phyloP scores from a whole-genome alignment of 805 yeast species.

The Candida mattraensis region DNA sequence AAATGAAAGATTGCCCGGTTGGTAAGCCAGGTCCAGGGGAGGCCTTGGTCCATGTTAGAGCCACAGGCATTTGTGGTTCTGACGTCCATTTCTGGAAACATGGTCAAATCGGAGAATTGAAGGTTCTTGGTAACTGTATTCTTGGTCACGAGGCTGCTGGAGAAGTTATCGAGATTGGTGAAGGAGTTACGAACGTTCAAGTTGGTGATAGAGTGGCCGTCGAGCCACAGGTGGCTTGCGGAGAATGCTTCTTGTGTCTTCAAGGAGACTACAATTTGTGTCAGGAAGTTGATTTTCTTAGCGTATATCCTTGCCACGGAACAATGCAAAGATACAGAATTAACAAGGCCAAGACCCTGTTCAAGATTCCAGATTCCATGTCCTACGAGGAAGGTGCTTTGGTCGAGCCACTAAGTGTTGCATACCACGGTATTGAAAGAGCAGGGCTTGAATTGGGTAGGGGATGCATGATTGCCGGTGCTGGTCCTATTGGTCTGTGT shows the following conservation, averaged over 20 bases:
- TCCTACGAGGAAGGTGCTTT: slow-evolving; percentile 54
- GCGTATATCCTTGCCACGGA: slow-evolving; percentile 40
- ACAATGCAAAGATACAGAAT: slow-evolving; percentile 39
- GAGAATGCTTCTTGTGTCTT: slow-evolving; percentile 37
- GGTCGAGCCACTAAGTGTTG: slow-evolving; percentile 56
- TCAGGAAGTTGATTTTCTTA: slow-evolving; percentile 37
- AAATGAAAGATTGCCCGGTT: slow-evolving; percentile 21
- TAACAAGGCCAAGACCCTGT: slow-evolving; percentile 34
- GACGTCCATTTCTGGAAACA: slow-evolving; percentile 69
- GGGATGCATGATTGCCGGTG: slow-evolving; percentile 50
- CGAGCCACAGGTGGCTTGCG: slow-evolving; percentile 58
- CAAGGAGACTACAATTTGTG: slow-evolving; percentile 44
- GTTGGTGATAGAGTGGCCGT: slow-evolving; percentile 49
- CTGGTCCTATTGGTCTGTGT: slow-evolving; percentile 60
- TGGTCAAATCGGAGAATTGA: slow-evolving; percentile 58
- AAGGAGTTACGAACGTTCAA: slow-evolving; percentile 44
- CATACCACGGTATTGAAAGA: slow-evolving; percentile 49
- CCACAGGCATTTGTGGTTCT: slow-evolving; percentile 75
- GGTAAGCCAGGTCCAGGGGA: slow-evolving; percentile 35
- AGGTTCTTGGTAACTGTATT: slow-evolving; percentile 35
- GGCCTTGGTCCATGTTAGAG: slow-evolving; percentile 57
- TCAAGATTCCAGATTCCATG: slow-evolving; percentile 42
- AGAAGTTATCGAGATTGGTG: slow-evolving; percentile 48
- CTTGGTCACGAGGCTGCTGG: slow-evolving; percentile 50
- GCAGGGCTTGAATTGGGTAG: slow-evolving; percentile 48